phyloP scores from a whole-genome alignment of 1,139 yeast species.

The Suhomyces atakaporum region DNA sequence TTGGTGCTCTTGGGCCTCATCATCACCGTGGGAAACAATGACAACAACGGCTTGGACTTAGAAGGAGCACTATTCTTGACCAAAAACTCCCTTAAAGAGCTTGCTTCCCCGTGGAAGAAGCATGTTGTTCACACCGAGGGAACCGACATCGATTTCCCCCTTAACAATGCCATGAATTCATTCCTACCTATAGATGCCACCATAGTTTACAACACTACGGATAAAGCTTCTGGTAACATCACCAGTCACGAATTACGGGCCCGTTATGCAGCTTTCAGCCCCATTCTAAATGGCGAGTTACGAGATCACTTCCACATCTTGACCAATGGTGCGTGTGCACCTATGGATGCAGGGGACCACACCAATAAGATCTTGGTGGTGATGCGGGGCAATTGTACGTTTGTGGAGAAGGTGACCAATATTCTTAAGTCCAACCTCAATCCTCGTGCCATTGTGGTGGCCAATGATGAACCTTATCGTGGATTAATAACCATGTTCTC shows the following conservation, averaged over 20 bases:
- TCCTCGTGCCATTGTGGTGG: constrained; percentile 41
- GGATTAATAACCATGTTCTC: constrained; percentile 50
- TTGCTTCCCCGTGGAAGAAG: constrained; percentile 16
- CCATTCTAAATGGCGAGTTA: constrained; percentile 31
- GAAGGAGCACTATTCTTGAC: constrained; percentile 32
- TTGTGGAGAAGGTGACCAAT: constrained; percentile 41
- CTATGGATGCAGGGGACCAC: constrained; percentile 15
- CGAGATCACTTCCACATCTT: constrained; percentile 29
- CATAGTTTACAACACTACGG: constrained; percentile 32
- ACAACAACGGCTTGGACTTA: constrained; percentile 19
- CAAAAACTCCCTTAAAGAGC: constrained; percentile 29
- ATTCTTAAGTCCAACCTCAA: constrained; percentile 30
- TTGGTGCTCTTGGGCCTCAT: constrained; percentile 14
- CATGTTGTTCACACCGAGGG: constrained; percentile 1
- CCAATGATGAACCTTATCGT: constrained; percentile 42
- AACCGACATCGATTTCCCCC: constrained; percentile 38
- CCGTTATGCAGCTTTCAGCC: constrained; percentile 48
- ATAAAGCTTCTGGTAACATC: constrained; percentile 11
- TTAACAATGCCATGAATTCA: constrained; percentile 40
- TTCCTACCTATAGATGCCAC: constrained; percentile 46
- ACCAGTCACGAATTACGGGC: constrained; percentile 32
- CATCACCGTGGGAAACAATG: constrained; percentile 6
- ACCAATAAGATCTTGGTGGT: constrained; percentile 34
- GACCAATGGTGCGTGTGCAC: constrained; percentile 33
- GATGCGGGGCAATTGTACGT: constrained; percentile 46